Evolutionary conservation across 2,329 filamentous ascomycete genomes (phyloP).

Genomic region (Aspergillus jensenii): DNA sequence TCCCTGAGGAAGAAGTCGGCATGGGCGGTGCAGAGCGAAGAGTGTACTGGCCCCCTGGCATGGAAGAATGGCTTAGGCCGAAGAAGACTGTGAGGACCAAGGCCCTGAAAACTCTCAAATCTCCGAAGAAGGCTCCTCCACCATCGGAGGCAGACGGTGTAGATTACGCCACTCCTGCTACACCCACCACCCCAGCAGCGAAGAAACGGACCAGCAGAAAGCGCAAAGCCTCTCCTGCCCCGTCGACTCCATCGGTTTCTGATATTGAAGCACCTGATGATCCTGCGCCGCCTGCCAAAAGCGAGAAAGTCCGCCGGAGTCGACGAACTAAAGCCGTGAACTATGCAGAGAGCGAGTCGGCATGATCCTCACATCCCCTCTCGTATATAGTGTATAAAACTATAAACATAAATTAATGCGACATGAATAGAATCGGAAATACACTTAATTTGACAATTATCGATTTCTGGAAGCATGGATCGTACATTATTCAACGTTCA

Average conservation of each 20-base stretch:
- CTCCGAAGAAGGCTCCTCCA: constrained; percentile 19
- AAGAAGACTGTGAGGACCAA: constrained; percentile 57
- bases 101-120: constrained; percentile 14
- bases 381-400: not conserved
- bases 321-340: constrained; percentile 34
- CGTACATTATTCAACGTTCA: not conserved
- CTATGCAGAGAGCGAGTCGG: constrained; percentile 32
- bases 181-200: constrained; percentile 17
- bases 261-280: constrained; percentile 20
- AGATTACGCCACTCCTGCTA: not conserved
- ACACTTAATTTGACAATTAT: not conserved
- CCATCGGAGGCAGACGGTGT: constrained; percentile 7
- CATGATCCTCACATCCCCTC: not conserved
- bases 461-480: too few relatives aligned
- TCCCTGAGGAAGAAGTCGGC: constrained; percentile 69
- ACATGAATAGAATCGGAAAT: not conserved
- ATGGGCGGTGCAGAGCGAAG: constrained; percentile 83
- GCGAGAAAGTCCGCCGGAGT: constrained; percentile 26
- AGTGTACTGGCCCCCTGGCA: constrained; percentile 87
- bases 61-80: constrained; percentile 87
- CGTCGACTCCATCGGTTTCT: constrained; percentile 28
- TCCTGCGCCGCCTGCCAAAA: constrained; percentile 11
- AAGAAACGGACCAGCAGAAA: constrained; percentile 27
- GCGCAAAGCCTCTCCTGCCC: constrained; percentile 29
- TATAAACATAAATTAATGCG: not conserved